Conservation (phyloP, 225 moss, liverwort and hornwort species). For the Rhytidiadelphus loreus region DNA sequence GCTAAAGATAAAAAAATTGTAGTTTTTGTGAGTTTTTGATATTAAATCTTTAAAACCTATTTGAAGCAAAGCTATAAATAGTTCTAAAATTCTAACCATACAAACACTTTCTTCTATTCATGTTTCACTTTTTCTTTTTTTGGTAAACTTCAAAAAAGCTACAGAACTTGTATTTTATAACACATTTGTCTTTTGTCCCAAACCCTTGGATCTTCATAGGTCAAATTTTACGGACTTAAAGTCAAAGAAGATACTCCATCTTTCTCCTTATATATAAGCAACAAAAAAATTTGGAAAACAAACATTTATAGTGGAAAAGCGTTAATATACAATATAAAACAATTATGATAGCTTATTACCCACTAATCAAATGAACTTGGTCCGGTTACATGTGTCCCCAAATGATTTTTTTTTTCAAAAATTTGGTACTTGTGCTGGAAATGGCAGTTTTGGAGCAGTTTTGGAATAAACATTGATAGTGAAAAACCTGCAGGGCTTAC, state of each 20-base stretch:
- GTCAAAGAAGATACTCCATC: background rate
- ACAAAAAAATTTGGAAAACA: background rate
- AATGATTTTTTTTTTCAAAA: background rate
- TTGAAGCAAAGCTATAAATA: background rate
- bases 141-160: background rate
- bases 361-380: background rate
- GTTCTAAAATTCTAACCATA: fast-evolving
- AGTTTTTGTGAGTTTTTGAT: background rate
- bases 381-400: too few relatives aligned
- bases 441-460: too few relatives aligned
- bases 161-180: background rate
- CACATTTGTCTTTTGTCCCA: background rate
- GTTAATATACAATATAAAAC: background rate
- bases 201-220: fast-evolving
- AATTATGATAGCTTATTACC: fast-evolving
- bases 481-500: too few relatives aligned
- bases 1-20: background rate
- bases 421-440: too few relatives aligned
- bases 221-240: background rate
- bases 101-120: too few relatives aligned
- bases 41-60: background rate
- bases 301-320: background rate
- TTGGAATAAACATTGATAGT: too few relatives aligned
- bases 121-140: fast-evolving
- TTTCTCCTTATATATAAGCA: background rate